Evolutionary conservation across 2,329 filamentous ascomycete genomes (phyloP).

Genomic region (Fusarium sororula): DNA sequence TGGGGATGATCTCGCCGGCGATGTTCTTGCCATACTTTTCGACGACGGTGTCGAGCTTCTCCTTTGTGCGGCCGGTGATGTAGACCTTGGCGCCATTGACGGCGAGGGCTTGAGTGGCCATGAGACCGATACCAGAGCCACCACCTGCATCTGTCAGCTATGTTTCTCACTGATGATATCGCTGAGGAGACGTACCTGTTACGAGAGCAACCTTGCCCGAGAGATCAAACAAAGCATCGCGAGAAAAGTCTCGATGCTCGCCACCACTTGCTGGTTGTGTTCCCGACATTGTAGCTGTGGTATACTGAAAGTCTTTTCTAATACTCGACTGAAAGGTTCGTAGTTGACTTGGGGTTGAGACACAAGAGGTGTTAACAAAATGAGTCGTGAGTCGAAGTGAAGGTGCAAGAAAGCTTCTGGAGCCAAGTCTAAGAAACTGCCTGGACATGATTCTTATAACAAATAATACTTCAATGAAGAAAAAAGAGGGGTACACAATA

Average conservation of each 20-base stretch:
- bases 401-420: slow-evolving; percentile 5
- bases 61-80: slow-evolving; percentile 71
- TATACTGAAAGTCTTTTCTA: neutral
- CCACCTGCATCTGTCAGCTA: slow-evolving; percentile 50
- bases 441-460: slow-evolving; percentile 29
- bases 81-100: slow-evolving; percentile 75
- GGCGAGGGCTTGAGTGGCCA: slow-evolving; percentile 74
- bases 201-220: slow-evolving; percentile 56
- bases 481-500: neutral
- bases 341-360: neutral
- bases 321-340: slow-evolving; percentile 8
- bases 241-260: slow-evolving; percentile 45
- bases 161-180: no score
- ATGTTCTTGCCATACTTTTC: slow-evolving; percentile 64
- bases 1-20: slow-evolving; percentile 65
- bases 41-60: slow-evolving; percentile 69
- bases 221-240: slow-evolving; percentile 53
- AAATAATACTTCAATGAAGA: neutral
- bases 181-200: slow-evolving; percentile 53
- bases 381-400: neutral
- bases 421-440: slow-evolving; percentile 1
- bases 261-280: slow-evolving; percentile 30
- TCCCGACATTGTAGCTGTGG: slow-evolving; percentile 24
- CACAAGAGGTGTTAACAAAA: neutral
- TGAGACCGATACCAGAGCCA: slow-evolving; percentile 72